phyloP scores from a whole-genome alignment of 2,329 filamentous ascomycete species.

The Botrytis sinoallii region DNA sequence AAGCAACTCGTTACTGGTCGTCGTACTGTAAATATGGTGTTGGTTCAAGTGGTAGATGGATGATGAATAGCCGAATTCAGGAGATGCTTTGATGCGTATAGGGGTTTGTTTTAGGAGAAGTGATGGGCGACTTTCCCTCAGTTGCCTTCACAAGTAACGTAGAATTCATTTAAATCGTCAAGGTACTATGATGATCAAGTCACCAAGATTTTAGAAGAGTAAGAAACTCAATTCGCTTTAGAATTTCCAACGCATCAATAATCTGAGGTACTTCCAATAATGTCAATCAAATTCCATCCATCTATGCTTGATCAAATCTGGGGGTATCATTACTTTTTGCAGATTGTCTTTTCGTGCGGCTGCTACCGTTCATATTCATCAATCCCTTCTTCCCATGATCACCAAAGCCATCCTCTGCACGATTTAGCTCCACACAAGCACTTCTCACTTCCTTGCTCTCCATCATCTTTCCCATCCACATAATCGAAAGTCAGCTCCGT shows the following conservation, averaged over 20 bases:
- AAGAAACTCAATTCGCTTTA: background rate
- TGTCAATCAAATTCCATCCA: background rate
- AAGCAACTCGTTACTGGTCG: background rate
- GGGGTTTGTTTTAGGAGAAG: background rate
- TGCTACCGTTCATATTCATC: background rate
- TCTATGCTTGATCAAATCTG: background rate
- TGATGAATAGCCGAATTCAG: background rate
- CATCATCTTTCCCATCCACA: constrained; percentile 58
- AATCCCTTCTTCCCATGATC: background rate
- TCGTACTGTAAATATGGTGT: background rate
- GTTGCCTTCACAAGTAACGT: no score
- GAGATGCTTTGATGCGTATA: background rate
- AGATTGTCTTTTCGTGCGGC: background rate
- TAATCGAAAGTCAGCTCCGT: constrained; percentile 81
- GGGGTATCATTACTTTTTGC: background rate
- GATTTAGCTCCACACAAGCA: constrained; percentile 63
- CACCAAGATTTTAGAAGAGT: background rate
- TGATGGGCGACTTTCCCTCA: background rate
- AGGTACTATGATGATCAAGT: background rate
- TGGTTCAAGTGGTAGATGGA: background rate
- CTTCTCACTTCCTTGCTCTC: constrained; percentile 41
- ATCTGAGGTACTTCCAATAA: background rate
- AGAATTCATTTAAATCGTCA: background rate
- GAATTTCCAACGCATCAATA: background rate
- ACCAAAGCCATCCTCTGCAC: constrained; percentile 71